These are phyloP conservation scores for Tilletia indica DNA, from an alignment of 1,284 basidiomycete species.

Conservation along the genomic window DNA sequence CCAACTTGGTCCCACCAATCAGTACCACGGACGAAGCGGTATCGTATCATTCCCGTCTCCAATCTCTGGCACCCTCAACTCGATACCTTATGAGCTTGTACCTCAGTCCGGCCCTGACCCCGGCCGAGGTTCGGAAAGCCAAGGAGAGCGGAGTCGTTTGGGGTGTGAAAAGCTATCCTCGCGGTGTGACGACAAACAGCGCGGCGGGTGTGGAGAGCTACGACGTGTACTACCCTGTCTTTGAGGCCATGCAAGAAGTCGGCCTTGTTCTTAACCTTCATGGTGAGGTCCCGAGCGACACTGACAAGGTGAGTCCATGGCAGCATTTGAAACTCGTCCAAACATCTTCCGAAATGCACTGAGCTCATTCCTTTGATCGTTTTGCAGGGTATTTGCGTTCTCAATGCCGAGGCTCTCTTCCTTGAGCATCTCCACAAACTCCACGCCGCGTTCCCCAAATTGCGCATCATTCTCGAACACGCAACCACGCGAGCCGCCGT, in stretches of 20 bases:
- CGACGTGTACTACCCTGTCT: slow-evolving; percentile 88
- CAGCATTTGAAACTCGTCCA: not conserved
- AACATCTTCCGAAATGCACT: not conserved
- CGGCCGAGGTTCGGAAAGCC: slow-evolving; percentile 81
- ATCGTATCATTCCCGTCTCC: slow-evolving; percentile 73
- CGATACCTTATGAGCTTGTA: slow-evolving; percentile 96
- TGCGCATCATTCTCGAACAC: slow-evolving; percentile 96
- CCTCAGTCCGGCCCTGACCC: slow-evolving; percentile 83
- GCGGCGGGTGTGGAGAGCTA: slow-evolving; percentile 96
- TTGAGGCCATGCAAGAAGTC: slow-evolving; percentile 88
- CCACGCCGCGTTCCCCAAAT: slow-evolving; percentile 79
- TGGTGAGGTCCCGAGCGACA: slow-evolving; percentile 92
- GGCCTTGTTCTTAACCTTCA: slow-evolving; percentile 95
- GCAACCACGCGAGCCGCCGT: slow-evolving; percentile 95
- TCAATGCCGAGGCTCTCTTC: slow-evolving; percentile 91
- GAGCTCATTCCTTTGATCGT: not conserved
- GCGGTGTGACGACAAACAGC: slow-evolving; percentile 96
- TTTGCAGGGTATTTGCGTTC: slow-evolving; percentile 77
- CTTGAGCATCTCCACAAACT: slow-evolving; percentile 81
- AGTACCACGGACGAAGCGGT: slow-evolving; percentile 79
- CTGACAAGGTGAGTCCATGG: slow-evolving; percentile 64
- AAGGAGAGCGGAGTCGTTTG: slow-evolving; percentile 28
- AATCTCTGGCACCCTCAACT: slow-evolving; percentile 72
- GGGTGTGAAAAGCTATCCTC: slow-evolving; percentile 95
- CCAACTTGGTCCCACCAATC: slow-evolving; percentile 90